A percentile compares a stretch with the other conserved stretches of the same genome.
These are phyloP conservation scores for Rhodotorula sp. DNA, from an alignment of 1,284 basidiomycete species.

Conservation along the genomic window DNA sequence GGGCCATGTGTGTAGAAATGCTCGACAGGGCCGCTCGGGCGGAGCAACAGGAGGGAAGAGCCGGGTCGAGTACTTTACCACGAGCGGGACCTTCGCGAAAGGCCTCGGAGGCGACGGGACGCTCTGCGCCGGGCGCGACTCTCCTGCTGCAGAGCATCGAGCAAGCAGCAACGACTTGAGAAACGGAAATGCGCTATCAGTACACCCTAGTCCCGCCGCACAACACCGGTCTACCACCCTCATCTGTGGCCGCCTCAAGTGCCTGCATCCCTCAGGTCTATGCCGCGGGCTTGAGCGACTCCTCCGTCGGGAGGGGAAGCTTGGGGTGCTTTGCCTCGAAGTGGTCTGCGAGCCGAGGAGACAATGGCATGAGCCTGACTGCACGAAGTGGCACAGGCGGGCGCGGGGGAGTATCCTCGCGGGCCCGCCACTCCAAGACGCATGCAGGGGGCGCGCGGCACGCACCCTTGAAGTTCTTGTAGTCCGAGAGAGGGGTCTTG, in stretches of 20 bases:
- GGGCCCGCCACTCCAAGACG: too few relatives aligned
- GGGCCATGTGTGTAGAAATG: too few relatives aligned
- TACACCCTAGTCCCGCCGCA: neutral
- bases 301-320: constrained; percentile 15
- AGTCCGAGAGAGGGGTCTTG: constrained; percentile 6
- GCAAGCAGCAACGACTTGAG: too few relatives aligned
- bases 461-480: constrained; percentile 19
- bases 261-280: neutral
- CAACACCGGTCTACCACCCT: neutral
- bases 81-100: too few relatives aligned
- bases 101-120: too few relatives aligned
- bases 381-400: neutral
- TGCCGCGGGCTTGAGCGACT: neutral
- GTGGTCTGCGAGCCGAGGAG: neutral
- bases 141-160: too few relatives aligned
- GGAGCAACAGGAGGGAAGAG: too few relatives aligned
- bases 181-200: too few relatives aligned
- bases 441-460: neutral
- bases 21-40: too few relatives aligned
- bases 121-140: too few relatives aligned
- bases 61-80: too few relatives aligned
- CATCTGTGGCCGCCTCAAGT: neutral
- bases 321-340: constrained; percentile 28
- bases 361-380: neutral
- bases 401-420: too few relatives aligned